Base-by-base conservation (phyloP, 768 basidiomycete genomes). In the Phylloporus sp. region DNA sequence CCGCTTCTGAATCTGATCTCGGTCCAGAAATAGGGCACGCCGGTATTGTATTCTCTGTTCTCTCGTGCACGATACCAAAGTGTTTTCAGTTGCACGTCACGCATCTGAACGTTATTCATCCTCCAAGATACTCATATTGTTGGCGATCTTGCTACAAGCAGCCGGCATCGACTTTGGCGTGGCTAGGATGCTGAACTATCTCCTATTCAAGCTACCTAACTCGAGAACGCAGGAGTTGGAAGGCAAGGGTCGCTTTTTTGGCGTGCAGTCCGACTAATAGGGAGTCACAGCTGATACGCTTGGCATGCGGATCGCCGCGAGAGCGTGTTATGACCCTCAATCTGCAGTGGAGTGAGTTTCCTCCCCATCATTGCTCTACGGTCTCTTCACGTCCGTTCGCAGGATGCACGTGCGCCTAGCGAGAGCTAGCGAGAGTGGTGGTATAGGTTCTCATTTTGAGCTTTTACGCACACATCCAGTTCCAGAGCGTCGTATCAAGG, bases 391-490 rank as follows among this genome's bases (percentile, higher is more conserved):
- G 36, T 42, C 27, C 13, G 32, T 17, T 45, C 39, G 26, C 38
- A 89, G 86, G 52, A 77, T 93, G 73, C 92, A 90, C 68, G 62
- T 66, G 38, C 79, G 87, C 8, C 71, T 96, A 48, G 79, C 71
- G 0, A 65, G 72, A 40, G 55, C 81, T 5, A 86, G 91, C 63
- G 64, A 71, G 15, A 59, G 52, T 15, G 44, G 60, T 41, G 56
- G 65, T 20, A 38, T 63, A 9, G 50, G 60, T 17, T 31, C 60
- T 33, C 37, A 48, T 59, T 22, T 78, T 14, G 80, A 82, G 43
- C 89, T 97, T 68, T 62, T 93, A 27, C 71, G 71, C 22, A 96
- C 94, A 0, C 94, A 97, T 65, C 94, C 94, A 0, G 73, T 81
- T 6, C 81, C 84, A 20, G 69, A 75, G 32, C 81, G 74, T 58